A percentile compares a stretch with the other conserved stretches of the same genome.
Conservation (phyloP, 495 filamentous ascomycete genomes). For the Thermothielavioides terrestris region DNA sequence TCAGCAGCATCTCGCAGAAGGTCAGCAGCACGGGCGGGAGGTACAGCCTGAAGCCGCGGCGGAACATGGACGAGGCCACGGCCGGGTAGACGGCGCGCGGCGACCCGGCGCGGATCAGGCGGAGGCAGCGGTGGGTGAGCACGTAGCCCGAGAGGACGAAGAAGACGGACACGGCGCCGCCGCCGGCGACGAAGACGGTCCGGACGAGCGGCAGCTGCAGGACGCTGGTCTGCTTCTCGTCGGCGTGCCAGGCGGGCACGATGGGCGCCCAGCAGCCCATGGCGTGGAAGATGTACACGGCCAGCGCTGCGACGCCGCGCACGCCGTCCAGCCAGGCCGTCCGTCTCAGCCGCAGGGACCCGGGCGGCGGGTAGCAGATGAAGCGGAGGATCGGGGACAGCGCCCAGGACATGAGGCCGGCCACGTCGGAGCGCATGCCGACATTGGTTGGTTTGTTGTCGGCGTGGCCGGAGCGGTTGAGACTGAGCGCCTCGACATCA, state of each 20-base stretch:
- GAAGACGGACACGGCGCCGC: slow-evolving; percentile 56
- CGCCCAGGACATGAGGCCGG: background rate
- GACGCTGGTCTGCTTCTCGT: background rate
- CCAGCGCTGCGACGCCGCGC: slow-evolving; percentile 9
- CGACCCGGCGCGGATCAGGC: background rate
- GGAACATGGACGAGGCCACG: slow-evolving; percentile 8
- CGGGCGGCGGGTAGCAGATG: background rate
- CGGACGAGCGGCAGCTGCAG: slow-evolving; percentile 49
- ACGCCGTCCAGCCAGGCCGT: slow-evolving; percentile 10
- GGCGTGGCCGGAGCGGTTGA: too few species aligned
- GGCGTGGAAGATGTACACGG: slow-evolving; percentile 12
- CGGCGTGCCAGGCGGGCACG: slow-evolving; percentile 4
- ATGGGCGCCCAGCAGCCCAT: slow-evolving; percentile 3
- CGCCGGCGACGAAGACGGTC: slow-evolving; percentile 44
- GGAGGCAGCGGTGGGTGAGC: slow-evolving; percentile 48
- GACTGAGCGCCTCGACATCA: too few species aligned
- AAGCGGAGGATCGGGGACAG: background rate
- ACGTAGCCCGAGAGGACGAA: slow-evolving; percentile 58
- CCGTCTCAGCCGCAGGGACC: background rate
- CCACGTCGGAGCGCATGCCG: too few species aligned
- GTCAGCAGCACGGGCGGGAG: slow-evolving; percentile 8
- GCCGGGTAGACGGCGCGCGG: background rate
- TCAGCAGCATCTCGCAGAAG: background rate
- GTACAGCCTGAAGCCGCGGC: slow-evolving; percentile 10
- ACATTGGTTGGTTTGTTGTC: too few species aligned